Conservation (phyloP, 768 basidiomycete species). For the Russula virescens region DNA sequence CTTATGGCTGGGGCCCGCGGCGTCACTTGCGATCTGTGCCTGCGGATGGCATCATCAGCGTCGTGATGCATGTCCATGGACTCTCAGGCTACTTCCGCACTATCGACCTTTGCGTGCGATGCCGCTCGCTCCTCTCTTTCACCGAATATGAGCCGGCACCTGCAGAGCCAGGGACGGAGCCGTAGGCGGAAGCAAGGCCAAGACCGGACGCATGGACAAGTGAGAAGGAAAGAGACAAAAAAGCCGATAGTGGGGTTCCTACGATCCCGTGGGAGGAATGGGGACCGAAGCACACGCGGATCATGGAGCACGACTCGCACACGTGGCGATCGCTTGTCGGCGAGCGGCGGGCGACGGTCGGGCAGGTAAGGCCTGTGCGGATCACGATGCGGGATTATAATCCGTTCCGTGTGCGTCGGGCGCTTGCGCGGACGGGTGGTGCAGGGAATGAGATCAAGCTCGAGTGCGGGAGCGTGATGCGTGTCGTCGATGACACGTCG, state of each 20-base stretch:
- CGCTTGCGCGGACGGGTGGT: background rate
- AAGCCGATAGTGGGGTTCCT: too few species aligned
- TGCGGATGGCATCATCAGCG: conserved; percentile 10
- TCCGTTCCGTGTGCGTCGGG: conserved; percentile 1
- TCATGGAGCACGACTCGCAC: conserved; percentile 11
- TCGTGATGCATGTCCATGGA: conserved; percentile 13
- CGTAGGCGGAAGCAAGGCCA: too few species aligned
- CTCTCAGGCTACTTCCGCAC: conserved; percentile 4
- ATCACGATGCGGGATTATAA: conserved; percentile 16
- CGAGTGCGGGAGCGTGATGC: background rate
- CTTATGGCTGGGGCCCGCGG: background rate
- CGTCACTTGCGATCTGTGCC: conserved; percentile 12
- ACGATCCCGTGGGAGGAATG: conserved; percentile 8
- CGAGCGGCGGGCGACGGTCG: conserved; percentile 14
- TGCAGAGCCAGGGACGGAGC: too few species aligned
- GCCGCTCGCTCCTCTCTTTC: conserved; percentile 7
- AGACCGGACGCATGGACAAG: too few species aligned
- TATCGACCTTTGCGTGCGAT: conserved; percentile 11
- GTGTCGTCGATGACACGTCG: background rate
- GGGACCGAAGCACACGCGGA: conserved; percentile 4
- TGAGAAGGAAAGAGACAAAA: too few species aligned
- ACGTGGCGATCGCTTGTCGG: conserved; percentile 17
- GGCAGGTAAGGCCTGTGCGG: background rate
- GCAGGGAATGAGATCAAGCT: background rate
- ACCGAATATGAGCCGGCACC: background rate